A percentile compares a stretch with the other conserved stretches of the same genome.
Conservation (phyloP, 768 basidiomycete species). For the Naganishia randhawae region DNA sequence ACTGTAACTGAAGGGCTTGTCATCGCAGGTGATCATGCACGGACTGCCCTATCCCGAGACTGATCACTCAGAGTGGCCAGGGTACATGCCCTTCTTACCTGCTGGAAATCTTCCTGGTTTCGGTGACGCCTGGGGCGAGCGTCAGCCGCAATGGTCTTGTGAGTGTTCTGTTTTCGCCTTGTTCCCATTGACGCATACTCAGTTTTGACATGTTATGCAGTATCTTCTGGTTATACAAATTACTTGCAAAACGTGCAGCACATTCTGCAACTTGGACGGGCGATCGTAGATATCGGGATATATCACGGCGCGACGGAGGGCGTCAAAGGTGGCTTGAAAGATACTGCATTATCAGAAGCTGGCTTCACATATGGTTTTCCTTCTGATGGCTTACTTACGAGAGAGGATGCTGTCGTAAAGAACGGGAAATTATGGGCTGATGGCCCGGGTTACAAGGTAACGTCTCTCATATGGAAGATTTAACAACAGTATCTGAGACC, state of each 20-base stretch:
- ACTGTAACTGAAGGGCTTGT: not conserved
- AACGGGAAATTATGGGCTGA: not conserved
- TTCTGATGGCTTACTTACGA: not conserved
- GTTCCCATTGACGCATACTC: not conserved
- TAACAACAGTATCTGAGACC: not conserved
- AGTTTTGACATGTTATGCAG: not conserved
- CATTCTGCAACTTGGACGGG: not conserved
- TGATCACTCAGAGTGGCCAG: conserved; percentile 11
- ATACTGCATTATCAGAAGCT: not conserved
- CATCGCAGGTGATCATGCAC: conserved; percentile 14
- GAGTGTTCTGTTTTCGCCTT: not conserved
- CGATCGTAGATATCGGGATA: conserved; percentile 2
- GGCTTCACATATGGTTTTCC: conserved; percentile 15
- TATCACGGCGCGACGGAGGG: conserved; percentile 5
- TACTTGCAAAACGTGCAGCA: not conserved
- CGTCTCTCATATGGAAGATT: not conserved
- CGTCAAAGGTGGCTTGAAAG: conserved; percentile 9
- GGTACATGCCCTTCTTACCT: conserved; percentile 16
- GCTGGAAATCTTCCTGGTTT: not conserved
- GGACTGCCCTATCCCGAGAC: not conserved
- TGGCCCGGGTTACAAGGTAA: not conserved
- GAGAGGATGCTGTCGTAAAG: not conserved
- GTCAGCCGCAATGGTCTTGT: conserved; percentile 13
- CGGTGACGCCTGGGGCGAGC: conserved; percentile 13
- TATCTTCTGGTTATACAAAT: not conserved